Percentiles rank a stretch among this genome's conserved stretches.
phyloP scores from a whole-genome alignment of 1,284 basidiomycete genomes.

The Pseudozyma tsukubaensis region DNA sequence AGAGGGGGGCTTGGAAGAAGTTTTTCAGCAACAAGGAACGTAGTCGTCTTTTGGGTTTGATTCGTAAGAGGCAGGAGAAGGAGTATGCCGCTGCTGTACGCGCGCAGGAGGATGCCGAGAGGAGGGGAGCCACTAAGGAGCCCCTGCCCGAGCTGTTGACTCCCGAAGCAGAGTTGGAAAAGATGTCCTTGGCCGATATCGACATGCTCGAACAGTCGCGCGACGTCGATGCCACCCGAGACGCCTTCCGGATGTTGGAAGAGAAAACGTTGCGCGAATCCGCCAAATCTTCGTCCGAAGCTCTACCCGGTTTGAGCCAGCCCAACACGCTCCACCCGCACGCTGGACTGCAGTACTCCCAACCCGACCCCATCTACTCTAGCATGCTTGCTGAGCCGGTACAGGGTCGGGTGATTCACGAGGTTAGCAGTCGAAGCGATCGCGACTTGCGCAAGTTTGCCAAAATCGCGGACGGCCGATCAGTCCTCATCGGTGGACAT shows the following conservation, averaged over 20 bases:
- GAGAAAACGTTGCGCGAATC: slow-evolving; percentile 17
- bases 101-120: slow-evolving; percentile 42
- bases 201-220: slow-evolving; percentile 50
- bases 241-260: slow-evolving; percentile 43
- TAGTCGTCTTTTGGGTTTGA: slow-evolving; percentile 32
- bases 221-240: slow-evolving; percentile 37
- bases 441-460: slow-evolving; percentile 15
- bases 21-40: slow-evolving; percentile 43
- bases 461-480: slow-evolving; percentile 37
- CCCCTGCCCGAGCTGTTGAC: slow-evolving; percentile 37
- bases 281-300: slow-evolving; percentile 1
- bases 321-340: slow-evolving; percentile 54
- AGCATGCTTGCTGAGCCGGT: slow-evolving; percentile 50
- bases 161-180: slow-evolving; percentile 47
- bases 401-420: slow-evolving; percentile 57
- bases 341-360: slow-evolving; percentile 62
- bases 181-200: slow-evolving; percentile 39
- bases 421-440: slow-evolving; percentile 26
- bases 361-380: slow-evolving; percentile 62
- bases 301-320: slow-evolving; percentile 37
- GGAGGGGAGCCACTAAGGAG: slow-evolving; percentile 37
- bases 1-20: slow-evolving; percentile 31
- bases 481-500: slow-evolving; percentile 41
- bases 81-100: slow-evolving; percentile 32
- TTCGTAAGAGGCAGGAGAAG: slow-evolving; percentile 41